Base-by-base conservation (phyloP, 140 eudicot species). In the Senecio squalidus region DNA sequence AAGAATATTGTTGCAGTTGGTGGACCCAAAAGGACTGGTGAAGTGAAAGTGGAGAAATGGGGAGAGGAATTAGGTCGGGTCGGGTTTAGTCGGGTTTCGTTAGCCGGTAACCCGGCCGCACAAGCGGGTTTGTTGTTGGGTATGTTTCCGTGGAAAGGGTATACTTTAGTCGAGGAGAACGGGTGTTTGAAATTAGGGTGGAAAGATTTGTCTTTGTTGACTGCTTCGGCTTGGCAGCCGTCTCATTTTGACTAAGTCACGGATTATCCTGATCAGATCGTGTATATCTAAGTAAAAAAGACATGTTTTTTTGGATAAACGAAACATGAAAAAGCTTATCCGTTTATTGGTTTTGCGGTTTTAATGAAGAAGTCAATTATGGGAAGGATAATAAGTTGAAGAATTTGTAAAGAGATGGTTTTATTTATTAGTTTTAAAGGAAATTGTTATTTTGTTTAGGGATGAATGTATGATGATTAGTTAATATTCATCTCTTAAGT, bases 211-310 rank as follows among this genome's bases (percentile, higher is more conserved):
- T 75, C 94, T 2, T 69, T 90, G 85, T 75, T 90, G 68, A 86
- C 94, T 5, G 97, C 97, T 16, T 80, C 95, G 0, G 97, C 97
- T 22, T 90, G 97, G 97, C 73, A 80, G 30, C 93, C 95, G 63
- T 79, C 69, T 9, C 77, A 76, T 64, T 13, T 14, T 0, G 56
- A 45, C 1, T 63, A 34, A 47, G 66, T 71, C 76, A 71, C 63
- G 54, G 55, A 14, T 16, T 29, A 10, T 34, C n/a, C n/a, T n/a
- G n/a, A n/a, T n/a, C n/a, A n/a, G n/a, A n/a, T n/a, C n/a, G n/a
- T n/a, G n/a, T n/a, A n/a, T n/a, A n/a, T n/a, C n/a, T n/a, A n/a
- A n/a, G n/a, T n/a, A n/a, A n/a, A n/a, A n/a, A n/a, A n/a, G n/a
- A n/a, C n/a, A n/a, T n/a, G n/a, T n/a, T n/a, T n/a, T n/a, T n/a